Evolutionary conservation across 441 rosid species (phyloP).

Genomic region (Rhodomyrtus psidioides): DNA sequence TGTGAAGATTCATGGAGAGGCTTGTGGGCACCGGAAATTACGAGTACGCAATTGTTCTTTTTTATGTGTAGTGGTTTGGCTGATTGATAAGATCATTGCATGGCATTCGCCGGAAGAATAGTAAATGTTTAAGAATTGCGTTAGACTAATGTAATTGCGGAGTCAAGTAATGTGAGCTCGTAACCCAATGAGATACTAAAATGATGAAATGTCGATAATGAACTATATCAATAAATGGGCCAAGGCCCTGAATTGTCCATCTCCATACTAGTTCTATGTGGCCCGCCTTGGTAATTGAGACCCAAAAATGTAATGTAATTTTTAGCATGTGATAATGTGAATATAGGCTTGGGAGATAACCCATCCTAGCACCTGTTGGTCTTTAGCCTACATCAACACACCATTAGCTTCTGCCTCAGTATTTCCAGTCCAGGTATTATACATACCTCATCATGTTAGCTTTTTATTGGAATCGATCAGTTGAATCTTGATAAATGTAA

Average conservation of each 20-base stretch:
- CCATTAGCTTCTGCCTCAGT: not conserved
- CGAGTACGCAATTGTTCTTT: not conserved
- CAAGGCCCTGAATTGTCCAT: not conserved
- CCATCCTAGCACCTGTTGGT: not conserved
- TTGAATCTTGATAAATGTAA: not conserved
- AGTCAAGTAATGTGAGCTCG: not conserved
- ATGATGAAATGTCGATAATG: not conserved
- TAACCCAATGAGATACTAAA: not conserved
- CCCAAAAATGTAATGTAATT: not conserved
- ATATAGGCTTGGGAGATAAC: not conserved
- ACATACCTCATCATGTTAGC: not conserved
- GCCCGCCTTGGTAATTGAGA: not conserved
- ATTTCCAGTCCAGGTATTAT: not conserved
- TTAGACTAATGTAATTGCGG: not conserved
- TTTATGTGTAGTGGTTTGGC: not conserved
- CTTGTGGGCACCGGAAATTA: not conserved
- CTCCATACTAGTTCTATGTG: not conserved
- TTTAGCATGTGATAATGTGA: not conserved
- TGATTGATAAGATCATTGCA: not conserved
- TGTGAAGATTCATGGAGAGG: not conserved
- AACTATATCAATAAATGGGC: not conserved
- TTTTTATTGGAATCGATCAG: not conserved
- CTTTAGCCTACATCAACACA: not conserved
- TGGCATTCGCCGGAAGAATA: not conserved
- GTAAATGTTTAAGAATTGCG: not conserved